Evolutionary conservation across 768 basidiomycete species (phyloP), one percentile per base, ranked within the genome.

Genomic region (Brasilioporus rufonigricans): DNA sequence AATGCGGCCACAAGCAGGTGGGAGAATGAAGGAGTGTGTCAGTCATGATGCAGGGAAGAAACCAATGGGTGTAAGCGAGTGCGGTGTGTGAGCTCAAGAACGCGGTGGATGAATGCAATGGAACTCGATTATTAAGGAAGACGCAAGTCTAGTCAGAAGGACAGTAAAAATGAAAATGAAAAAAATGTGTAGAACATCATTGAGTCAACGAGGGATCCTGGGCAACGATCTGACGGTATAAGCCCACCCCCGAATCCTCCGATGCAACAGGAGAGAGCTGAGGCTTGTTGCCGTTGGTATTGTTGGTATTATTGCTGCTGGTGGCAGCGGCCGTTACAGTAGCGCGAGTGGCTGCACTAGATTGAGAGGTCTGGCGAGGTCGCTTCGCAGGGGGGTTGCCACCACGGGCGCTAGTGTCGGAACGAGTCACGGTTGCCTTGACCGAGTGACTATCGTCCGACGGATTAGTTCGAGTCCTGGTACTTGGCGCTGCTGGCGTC

Each of bases 161-260:
- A 55, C 48, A 50, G 43, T 27, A 49, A 49, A 47, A 58, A 50
- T 18, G 26, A 19, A 41, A 31, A 29, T 24, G 10, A 31, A 33
- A 48, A 44, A 48, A 44, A 45, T n/a, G 52, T 47, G 32, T 35
- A 33, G 43, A 52, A 59, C 35, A 56, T 68, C 55, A 67, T 53
- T 72, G 71, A 61, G 79, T 80, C 68, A 91, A 74, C 57, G 85
- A 82, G 39, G 84, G 85, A 65, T 91, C 87, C 59, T 89, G 82
- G 48, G 83, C 85, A 65, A 91, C 77, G 70, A 92, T 82, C 71
- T 89, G 87, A 57, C 88, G 85, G 75, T 91, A 90, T 67, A 93
- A 71, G 60, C 86, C 89, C 59, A 93, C 88, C 59, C 87, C 89
- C 48, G 91, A 93, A 69, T 92, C 91, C 57, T 71, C 70, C 47